Evolutionary conservation across 495 filamentous ascomycete species (phyloP).

Genomic region (Tricharina praecox): DNA sequence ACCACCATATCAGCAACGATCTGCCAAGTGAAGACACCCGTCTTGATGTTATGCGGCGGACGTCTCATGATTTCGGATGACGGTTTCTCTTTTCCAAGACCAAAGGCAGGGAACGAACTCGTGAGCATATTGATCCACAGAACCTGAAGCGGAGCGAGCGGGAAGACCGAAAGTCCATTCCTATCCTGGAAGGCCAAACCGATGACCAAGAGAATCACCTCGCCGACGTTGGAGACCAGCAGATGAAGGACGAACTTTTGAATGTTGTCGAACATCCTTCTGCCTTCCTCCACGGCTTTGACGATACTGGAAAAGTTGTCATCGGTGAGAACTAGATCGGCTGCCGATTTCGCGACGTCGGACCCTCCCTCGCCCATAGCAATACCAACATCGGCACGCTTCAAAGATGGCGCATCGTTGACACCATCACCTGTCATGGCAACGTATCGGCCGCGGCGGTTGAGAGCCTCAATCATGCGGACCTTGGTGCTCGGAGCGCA

Average conservation of each 20-base stretch:
- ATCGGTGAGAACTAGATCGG: slow-evolving; percentile 74
- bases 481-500: slow-evolving; percentile 35
- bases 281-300: slow-evolving; percentile 48
- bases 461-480: slow-evolving; percentile 44
- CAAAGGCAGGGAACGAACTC: slow-evolving; percentile 49
- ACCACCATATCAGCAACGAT: slow-evolving; percentile 55
- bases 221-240: slow-evolving; percentile 50
- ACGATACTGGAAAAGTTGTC: slow-evolving; percentile 52
- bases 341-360: slow-evolving; percentile 79
- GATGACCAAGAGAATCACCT: slow-evolving; percentile 48
- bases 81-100: slow-evolving; percentile 50
- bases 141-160: slow-evolving; percentile 50
- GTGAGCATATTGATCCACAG: slow-evolving; percentile 63
- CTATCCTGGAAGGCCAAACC: slow-evolving; percentile 52
- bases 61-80: slow-evolving; percentile 48
- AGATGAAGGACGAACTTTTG: slow-evolving; percentile 60
- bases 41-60: slow-evolving; percentile 44
- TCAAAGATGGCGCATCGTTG: slow-evolving; percentile 52
- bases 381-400: slow-evolving; percentile 49
- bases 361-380: slow-evolving; percentile 56
- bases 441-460: slow-evolving; percentile 42
- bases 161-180: slow-evolving; percentile 46
- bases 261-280: slow-evolving; percentile 58
- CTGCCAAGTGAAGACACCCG: slow-evolving; percentile 50
- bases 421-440: slow-evolving; percentile 51